These are phyloP conservation scores for Aspergillus japonicus DNA, from an alignment of 2,329 filamentous ascomycete genomes.

Conservation along the genomic window DNA sequence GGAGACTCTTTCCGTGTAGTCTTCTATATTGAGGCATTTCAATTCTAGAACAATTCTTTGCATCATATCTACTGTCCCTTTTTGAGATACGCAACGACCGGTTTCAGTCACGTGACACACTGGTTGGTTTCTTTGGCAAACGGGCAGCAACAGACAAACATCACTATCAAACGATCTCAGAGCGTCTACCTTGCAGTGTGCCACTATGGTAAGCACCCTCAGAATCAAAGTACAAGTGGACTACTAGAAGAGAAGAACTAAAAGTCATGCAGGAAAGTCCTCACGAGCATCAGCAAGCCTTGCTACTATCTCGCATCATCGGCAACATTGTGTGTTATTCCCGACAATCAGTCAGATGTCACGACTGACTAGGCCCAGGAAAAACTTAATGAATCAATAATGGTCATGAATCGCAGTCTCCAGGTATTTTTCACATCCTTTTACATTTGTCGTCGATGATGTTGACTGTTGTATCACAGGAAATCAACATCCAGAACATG, in stretches of 20 bases:
- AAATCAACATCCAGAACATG: constrained; percentile 99
- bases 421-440: constrained; percentile 57
- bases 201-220: constrained; percentile 17
- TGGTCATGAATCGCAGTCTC: constrained; percentile 88
- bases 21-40: background rate
- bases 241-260: background rate
- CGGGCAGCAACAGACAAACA: constrained; percentile 19
- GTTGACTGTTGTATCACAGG: constrained; percentile 52
- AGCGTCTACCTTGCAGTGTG: background rate
- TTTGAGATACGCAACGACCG: background rate
- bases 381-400: constrained; percentile 92
- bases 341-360: background rate
- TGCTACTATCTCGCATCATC: constrained; percentile 91
- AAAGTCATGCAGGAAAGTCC: constrained; percentile 70
- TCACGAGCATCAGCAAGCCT: constrained; percentile 94
- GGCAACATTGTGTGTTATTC: constrained; percentile 79
- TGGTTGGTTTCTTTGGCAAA: constrained; percentile 1
- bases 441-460: background rate
- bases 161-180: background rate
- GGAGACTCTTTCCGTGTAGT: background rate
- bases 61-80: background rate
- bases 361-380: constrained; percentile 58
- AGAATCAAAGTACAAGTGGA: background rate
- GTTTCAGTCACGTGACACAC: constrained; percentile 12
- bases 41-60: background rate